Base-by-base conservation (phyloP, 148 eudicot genomes). In the Amaranthus hypochondriacus region DNA sequence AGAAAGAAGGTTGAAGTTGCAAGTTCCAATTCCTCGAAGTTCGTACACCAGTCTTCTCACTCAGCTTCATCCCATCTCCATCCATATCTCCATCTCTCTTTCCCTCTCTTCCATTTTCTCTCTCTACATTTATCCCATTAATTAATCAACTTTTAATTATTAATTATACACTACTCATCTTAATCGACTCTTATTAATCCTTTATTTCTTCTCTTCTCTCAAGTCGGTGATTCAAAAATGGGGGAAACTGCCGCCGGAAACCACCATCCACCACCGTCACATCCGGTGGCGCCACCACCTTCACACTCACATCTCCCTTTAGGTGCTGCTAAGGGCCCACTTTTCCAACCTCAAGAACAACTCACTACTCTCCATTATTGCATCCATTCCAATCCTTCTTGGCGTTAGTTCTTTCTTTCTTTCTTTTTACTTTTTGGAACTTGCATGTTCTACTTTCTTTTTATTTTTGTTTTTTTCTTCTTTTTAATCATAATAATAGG, bases 361-460 rank as follows among this genome's bases (percentile, higher is more conserved):
- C 87, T 94, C 42, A 78, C 73, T 10, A 86, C 80, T 81, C 97
- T 93, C 43, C 83, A 90, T 48, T 94, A 88, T 69, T 94, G 98
- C 97, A 94, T 94, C 87, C 96, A 92, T 70, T 94, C 98, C 4
- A 94, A 94, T 73, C 98, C 98, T 57, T 89, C 93, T 68, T 88
- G 88, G 96, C 86, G 98, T 93, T 50, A 76, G 95, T 28, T 89
- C 42, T 11, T 69, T 54, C 61, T 75, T 58, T 70, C 62, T 67
- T 48, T 50, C 48, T 70, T 75, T 1, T 11, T 55, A 9, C 7
- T 50, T 14, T n/a, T 12, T 56, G 3, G 46, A 47, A 64, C 52
- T 14, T 54, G 39, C 39, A 28, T 59, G 2, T 53, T 56, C 12
- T 67, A 49, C 9, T 67, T 51, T 55, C 62, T 49, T 44, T n/a